Base-by-base conservation (phyloP, 805 yeast genomes). In the Saturnispora ahearnii region DNA sequence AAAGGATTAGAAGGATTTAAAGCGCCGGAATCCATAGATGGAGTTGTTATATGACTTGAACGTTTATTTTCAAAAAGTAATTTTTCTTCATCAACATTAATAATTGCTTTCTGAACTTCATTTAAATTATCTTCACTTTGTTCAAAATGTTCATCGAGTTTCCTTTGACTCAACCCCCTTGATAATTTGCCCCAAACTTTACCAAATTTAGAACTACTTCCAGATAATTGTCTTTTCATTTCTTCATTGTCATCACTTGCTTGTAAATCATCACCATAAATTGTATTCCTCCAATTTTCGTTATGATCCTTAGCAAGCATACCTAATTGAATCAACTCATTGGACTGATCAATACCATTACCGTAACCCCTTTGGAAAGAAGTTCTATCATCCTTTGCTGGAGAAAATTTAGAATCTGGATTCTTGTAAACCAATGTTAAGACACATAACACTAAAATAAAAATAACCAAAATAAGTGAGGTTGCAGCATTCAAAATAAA, bases 401-500 rank as follows among this genome's bases (percentile, higher is more conserved):
- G 93, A 46, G 85, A 87, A 64, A 85, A 85, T 65, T 93, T 78
- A 10, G 89, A 81, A 66, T 87, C 96, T 28, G 96, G 96, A 63
- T 87, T 87, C 71, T 84, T 87, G 32, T 90, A 81, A 57, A 82
- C 72, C 1, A 85, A 53, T 8, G 86, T 80, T 59, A 81, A 68
- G n/a, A 68, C 63, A 50, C 82, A 76, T 57, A 84, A 81, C 2
- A 80, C 80, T 52, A 89, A 73, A 59, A 87, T 82, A 70, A 82
- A 66, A 33, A 89, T 57, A 63, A 90, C 74, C 57, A 90, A 71
- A 47, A 87, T 73, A 56, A 87, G 73, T 8, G 96, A 80, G 62
- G 86, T 89, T 4, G 91, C 95, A 6, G 96, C 96, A 64, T 90
- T 90, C 64, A 90, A 65, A 50, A 90, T 74, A 65, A 90, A 90